These are phyloP conservation scores for Pisolithus tinctorius DNA, from an alignment of 768 basidiomycete species.

Conservation along the genomic window DNA sequence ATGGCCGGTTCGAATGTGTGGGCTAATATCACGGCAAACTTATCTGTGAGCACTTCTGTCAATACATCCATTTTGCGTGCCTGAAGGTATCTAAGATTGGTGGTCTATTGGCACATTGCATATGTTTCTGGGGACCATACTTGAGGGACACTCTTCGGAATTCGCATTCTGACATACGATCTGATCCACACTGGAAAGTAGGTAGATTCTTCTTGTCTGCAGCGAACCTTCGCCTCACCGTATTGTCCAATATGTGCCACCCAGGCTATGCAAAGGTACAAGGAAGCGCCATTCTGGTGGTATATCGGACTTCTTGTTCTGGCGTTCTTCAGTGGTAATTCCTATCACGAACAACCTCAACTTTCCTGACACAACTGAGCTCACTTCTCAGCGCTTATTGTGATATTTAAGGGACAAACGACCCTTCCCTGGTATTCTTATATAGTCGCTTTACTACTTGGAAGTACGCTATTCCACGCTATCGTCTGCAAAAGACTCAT, in stretches of 20 bases:
- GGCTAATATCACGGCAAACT: constrained; percentile 41
- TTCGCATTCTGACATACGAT: constrained; percentile 37
- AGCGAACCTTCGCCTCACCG: neutral
- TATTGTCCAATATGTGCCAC: neutral
- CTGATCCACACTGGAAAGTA: constrained; percentile 53
- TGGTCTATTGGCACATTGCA: constrained; percentile 47
- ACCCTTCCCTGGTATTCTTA: constrained; percentile 61
- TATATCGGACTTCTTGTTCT: constrained; percentile 42
- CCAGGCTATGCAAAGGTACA: constrained; percentile 51
- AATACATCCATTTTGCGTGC: neutral
- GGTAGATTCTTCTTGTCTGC: neutral
- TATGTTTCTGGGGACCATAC: constrained; percentile 53
- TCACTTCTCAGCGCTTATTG: constrained; percentile 39
- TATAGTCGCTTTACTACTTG: constrained; percentile 48
- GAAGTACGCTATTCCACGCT: constrained; percentile 35
- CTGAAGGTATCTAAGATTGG: constrained; percentile 38
- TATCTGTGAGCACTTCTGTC: constrained; percentile 30
- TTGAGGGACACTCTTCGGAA: constrained; percentile 44
- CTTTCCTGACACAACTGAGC: too few relatives aligned
- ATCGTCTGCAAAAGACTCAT: neutral
- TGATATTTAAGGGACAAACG: constrained; percentile 51
- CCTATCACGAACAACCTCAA: neutral
- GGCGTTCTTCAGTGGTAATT: constrained; percentile 49
- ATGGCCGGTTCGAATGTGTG: constrained; percentile 50
- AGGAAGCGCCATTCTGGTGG: constrained; percentile 59